Evolutionary conservation across 1,139 yeast genomes (phyloP), one percentile per base, ranked within the genome.

Genomic region (Debaryomycetaceae sp.): DNA sequence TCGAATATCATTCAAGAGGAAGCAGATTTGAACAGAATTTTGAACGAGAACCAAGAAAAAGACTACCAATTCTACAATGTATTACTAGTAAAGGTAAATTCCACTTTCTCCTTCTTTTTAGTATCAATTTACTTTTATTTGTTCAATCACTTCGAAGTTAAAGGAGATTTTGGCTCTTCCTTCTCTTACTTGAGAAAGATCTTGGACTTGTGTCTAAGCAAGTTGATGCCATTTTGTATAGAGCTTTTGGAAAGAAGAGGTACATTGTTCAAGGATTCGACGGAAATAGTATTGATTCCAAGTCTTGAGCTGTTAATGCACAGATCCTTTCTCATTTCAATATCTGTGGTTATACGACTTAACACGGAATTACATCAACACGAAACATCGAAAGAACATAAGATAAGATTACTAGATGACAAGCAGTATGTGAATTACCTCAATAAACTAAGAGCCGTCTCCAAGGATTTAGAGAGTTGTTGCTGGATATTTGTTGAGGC

Each of bases 211-310:
- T 47, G 61, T 20, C 54, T 62, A 2, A 53, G 53, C 14, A 69
- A 70, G 38, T 52, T 66, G 11, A 58, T 68, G 65, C 74, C 73
- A 11, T 65, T 65, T 42, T 65, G 62, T 43, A 52, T 51, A 40
- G 60, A 61, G 24, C 58, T 59, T 44, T 49, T 64, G 27, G 60
- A 60, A 40, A 53, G 56, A 22, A 54, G 58, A 24, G 56, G 56
- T 23, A 47, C 47, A 6, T 47, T 55, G 6, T 57, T 56, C 38
- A 49, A 44, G 33, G 51, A 52, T 37, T 48, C 56, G 7, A 61
- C 70, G 17, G 79, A 74, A 47, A 62, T 67, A 52, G 53, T 65
- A 11, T 50, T 74, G 3, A 66, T 72, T 5, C 78, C 78, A 0
- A 55, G 59, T 1, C 55, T 74, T 38, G 66, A 70, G 38, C 55